Evolutionary conservation across 2,329 filamentous ascomycete genomes (phyloP), one percentile per base, ranked within the genome.

Genomic region (Pseudogymnoascus sp.): DNA sequence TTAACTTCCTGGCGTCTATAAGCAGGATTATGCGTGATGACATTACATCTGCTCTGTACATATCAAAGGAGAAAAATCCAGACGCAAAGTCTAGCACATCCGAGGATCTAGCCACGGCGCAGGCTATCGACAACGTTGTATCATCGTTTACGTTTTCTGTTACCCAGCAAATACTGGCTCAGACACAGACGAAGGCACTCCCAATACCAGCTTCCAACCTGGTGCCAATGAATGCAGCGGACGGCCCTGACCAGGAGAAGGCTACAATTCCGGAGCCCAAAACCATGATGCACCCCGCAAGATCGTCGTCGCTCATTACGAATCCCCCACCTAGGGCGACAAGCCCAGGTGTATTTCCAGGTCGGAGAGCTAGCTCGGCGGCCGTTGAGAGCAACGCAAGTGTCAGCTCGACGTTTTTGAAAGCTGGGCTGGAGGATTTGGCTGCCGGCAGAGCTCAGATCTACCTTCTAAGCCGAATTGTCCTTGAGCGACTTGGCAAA

Each of bases 391-490:
- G 84, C 58, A 70, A 70, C 8, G 64, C 76, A 16, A 74, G 76
- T 4, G 74, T 77, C 1, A 78, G 67, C 38, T 66, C 68, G 4
- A 68, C 79, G 0, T 83, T 85, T 61, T 73, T 81, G 14, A 86
- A 85, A 63, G 69, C 76, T 6, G 91, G 93, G 0, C 77, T 92
- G 0, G 89, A 95, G 70, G 89, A 95, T 60, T 78, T 97, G 22
- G 90, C 92, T 35, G 89, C 90, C 47, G 85, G 86, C 63, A 82
- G 93, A 68, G 93, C 90, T 5, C 91, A 96, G 69, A 79, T 97
- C 2, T 88, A 91, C 63, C 77, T 90, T 61, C 76, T 96, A 39
- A 92, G 91, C 7, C 81, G 93, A 61, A 90, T 89, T 64, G 82
- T 94, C 4, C 77, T 97, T 0, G 87, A 93, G 67, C 81, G 86